Evolutionary conservation across 331 rosid genomes (phyloP), one percentile per base, ranked within the genome.

Genomic region (Telfairia occidentalis): DNA sequence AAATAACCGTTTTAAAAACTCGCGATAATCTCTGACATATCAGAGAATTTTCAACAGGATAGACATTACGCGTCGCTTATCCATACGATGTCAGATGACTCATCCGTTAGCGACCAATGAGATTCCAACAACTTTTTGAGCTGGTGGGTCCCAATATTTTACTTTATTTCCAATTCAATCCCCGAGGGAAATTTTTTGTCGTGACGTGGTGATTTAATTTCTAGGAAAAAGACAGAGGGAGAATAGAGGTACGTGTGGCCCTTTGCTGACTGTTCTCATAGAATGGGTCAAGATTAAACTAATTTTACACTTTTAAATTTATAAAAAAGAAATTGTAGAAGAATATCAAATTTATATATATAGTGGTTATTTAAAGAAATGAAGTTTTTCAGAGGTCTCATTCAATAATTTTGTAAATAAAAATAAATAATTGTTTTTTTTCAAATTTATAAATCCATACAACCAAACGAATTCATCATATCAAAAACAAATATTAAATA

Each of bases 11-110:
- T 2, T n/a, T n/a, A n/a, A 16, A 50, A 2, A 50, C 26, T 5
- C 57, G 57, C 57, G 57, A 50, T n/a, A 50, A 4, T 0, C 2
- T 4, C 26, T n/a, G 57, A 50, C 24, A 50, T 50, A 50, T 50
- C n/a, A n/a, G n/a, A n/a, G n/a, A n/a, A n/a, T n/a, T n/a, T n/a
- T n/a, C n/a, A n/a, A n/a, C n/a, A n/a, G 29, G 52, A 40, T n/a
- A 21, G 72, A 37, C 7, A 0, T 8, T 28, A n/a, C 76, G 76
- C 49, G 76, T 28, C 46, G 18, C 30, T 48, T 49, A 71, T 71
- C 76, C 76, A 49, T 30, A 71, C 76, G 30, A 71, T 71, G 60
- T 71, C 30, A 71, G 46, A 49, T 71, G 45, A 71, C 60, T 71
- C 35, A 71, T 48, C 60, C 5, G 0, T 45, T 0, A 0, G 0